Conservation (phyloP, 2,329 filamentous ascomycete genomes). For the Diaporthe ampelina region DNA sequence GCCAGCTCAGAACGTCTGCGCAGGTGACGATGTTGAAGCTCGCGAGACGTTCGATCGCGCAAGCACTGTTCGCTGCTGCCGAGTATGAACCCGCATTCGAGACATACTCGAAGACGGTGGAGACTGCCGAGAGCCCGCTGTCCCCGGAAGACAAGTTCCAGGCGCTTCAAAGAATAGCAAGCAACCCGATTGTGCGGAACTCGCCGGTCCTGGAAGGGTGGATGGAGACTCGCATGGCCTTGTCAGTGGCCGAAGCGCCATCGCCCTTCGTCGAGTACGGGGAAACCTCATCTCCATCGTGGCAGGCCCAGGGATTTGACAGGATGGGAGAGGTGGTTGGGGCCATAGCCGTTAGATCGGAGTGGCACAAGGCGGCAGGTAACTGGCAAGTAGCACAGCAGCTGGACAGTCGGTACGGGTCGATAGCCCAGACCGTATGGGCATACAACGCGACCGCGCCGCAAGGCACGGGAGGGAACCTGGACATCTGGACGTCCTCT, state of each 20-base stretch:
- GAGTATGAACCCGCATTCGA: constrained; percentile 15
- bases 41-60: constrained; percentile 22
- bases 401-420: neutral
- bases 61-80: neutral
- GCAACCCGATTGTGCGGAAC: constrained; percentile 1
- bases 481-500: neutral
- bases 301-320: neutral
- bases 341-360: neutral
- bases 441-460: constrained; percentile 6
- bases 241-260: neutral
- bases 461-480: neutral
- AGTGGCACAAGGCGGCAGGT: constrained; percentile 17
- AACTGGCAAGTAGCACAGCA: constrained; percentile 30
- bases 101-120: constrained; percentile 29
- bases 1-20: neutral
- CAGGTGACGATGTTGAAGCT: constrained; percentile 22
- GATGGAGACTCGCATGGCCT: constrained; percentile 31
- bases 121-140: neutral
- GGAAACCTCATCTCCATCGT: neutral
- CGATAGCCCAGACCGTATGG: constrained; percentile 8
- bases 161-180: neutral
- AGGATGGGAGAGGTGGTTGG: neutral
- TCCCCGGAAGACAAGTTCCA: neutral
- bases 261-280: neutral
- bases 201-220: constrained; percentile 4